Base-by-base conservation (phyloP, 306 rosid species). In the Purshia tridentata region DNA sequence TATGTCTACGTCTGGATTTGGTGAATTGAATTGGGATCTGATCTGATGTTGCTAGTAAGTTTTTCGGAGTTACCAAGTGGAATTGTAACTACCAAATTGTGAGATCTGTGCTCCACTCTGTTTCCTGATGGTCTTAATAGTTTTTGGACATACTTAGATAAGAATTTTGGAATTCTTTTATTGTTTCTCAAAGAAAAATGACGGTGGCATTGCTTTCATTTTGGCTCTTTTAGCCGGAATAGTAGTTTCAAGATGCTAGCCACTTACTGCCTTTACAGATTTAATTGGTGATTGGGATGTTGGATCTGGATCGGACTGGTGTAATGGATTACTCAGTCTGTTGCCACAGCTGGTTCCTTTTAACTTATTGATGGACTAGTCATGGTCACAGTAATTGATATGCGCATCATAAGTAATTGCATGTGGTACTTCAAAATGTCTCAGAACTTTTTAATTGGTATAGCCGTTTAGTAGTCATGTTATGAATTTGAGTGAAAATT, bases 11-110 rank as follows among this genome's bases (percentile, higher is more conserved):
- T 64, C 48, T 54, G 45, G 58, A 41, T 77, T 72, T 73, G 61
- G 5, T 45, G 77, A 62, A 55, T 57, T 45, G 77, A 62, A 55
- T 57, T 64, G 58, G 69, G 72, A 78, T 82, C 86, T 62, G 86
- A 82, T 82, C 83, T 78, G 72, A 66, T 50, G 42, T 23, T 35
- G 16, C 14, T 37, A 4, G 56, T 60, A 35, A 76, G 54, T 52
- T 22, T 49, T 37, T 8, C 11, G 1, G 63, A 11, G 56, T n/a
- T 50, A 4, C 58, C 8, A 1, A 41, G 23, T 51, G 65, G 40
- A 54, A 74, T 52, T 45, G 13, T 1, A 50, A 62, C 14, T 56
- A 16, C 37, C 12, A 65, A 46, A 67, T 46, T 40, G 57, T 47
- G 73, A 70, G 84, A 81, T 81, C 80, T 61, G 54, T 42, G 53